Evolutionary conservation across 2,329 filamentous ascomycete genomes (phyloP), one percentile per base, ranked within the genome.

Genomic region (Fusarium proliferatum): DNA sequence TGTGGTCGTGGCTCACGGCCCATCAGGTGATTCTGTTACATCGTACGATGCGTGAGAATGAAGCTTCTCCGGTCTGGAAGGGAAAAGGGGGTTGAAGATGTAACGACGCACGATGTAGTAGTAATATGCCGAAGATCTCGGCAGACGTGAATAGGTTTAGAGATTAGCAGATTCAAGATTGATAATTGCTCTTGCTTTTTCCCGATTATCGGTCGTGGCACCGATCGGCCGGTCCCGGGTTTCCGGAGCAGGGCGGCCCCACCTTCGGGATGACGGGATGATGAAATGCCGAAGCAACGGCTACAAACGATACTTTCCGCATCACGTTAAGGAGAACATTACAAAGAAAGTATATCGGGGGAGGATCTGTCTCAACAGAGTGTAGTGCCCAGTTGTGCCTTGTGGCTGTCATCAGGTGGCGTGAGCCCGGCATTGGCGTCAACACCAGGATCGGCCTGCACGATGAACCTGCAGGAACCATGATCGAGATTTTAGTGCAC

Each of bases 1-100:
- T 68, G 39, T 46, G 45, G 60, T 58, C 60, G 49, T 72, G 68
- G 68, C 68, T 72, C 60, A 57, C 41, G 45, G 51, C 12, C 48
- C 64, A 73, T 74, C 72, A 72, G 71, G 64, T 66, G 72, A 74
- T 74, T 74, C n/a, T 60, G 13, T 55, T 23, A 5, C 51, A 74
- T 74, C 72, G 58, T 75, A 74, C 65, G 72, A 74, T 74, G 49
- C 9, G 15, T 46, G 45, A 55, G 56, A 63, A 59, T 69, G 34
- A 42, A 48, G 58, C 60, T 71, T 73, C 58, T 73, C 69, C 57
- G 70, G 55, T 19, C 49, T 48, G 17, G 28, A 49, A 49, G 23
- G 10, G 26, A 11, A 64, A 61, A 46, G 48, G 64, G 45, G 34
- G 17, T 15, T 17, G n/a, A 19, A 42, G 17, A 52, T 38, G 43